Evolutionary conservation across 495 filamentous ascomycete species (phyloP).

Genomic region (Aspergillus nanangensis): DNA sequence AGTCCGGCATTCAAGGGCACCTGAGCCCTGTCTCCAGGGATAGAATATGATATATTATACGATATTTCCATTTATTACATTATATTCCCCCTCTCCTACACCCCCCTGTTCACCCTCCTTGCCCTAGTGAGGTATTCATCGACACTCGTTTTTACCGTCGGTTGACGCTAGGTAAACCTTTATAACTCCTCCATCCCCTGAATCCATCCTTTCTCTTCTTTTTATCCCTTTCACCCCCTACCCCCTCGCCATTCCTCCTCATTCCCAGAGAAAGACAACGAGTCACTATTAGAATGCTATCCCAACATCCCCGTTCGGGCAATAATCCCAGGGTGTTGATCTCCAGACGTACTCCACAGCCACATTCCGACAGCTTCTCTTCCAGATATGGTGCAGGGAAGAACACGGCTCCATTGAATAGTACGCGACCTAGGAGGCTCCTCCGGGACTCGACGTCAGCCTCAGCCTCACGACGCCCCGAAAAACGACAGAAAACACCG

Average conservation of each 20-base stretch:
- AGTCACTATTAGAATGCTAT: conserved; percentile 2
- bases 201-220: too few relatives aligned
- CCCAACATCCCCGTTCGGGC: conserved; percentile 1
- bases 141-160: too few relatives aligned
- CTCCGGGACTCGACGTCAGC: conserved; percentile 23
- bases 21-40: too few relatives aligned
- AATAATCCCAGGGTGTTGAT: conserved; percentile 22
- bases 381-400: conserved; percentile 45
- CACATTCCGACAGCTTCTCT: conserved; percentile 36
- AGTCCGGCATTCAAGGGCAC: too few relatives aligned
- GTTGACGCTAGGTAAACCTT: too few relatives aligned
- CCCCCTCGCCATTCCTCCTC: not conserved
- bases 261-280: not conserved
- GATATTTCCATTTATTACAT: not conserved
- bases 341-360: conserved; percentile 22
- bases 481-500: conserved; percentile 6
- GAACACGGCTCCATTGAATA: conserved; percentile 4
- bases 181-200: too few relatives aligned
- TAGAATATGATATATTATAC: not conserved
- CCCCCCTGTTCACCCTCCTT: not conserved
- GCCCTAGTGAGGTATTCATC: not conserved
- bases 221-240: not conserved
- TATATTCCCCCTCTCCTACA: not conserved
- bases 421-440: conserved; percentile 26
- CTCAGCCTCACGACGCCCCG: conserved; percentile 18